phyloP scores from a whole-genome alignment of 2,329 filamentous ascomycete species.

The Helicocarpus griseus region DNA sequence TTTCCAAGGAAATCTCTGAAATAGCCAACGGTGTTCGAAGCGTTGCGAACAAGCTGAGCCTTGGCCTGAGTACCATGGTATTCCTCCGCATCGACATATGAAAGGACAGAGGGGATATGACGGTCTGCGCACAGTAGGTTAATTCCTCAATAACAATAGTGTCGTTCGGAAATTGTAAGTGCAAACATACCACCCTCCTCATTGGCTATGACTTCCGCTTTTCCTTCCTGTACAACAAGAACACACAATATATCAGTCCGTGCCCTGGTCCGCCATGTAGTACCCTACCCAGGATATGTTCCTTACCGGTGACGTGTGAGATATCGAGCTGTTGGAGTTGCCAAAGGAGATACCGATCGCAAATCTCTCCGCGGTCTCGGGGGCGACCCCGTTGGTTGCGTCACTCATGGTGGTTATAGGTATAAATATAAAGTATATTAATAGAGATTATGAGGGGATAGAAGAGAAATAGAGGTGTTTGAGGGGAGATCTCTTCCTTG shows the following conservation, averaged over 20 bases:
- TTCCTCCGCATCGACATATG: slow-evolving; percentile 92
- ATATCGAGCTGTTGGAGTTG: slow-evolving; percentile 97
- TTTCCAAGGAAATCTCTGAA: slow-evolving; percentile 94
- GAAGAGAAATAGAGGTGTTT: background rate
- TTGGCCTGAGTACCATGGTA: slow-evolving; percentile 96
- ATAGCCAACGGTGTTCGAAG: slow-evolving; percentile 85
- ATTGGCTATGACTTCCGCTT: slow-evolving; percentile 96
- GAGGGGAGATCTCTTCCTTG: background rate
- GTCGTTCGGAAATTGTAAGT: background rate
- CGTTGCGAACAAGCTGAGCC: slow-evolving; percentile 82
- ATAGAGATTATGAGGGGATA: background rate
- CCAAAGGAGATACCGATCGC: slow-evolving; percentile 96
- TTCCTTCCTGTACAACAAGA: slow-evolving; percentile 57
- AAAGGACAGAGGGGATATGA: slow-evolving; percentile 89
- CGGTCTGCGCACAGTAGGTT: slow-evolving; percentile 53
- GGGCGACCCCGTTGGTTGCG: slow-evolving; percentile 43
- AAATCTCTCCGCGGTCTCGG: slow-evolving; percentile 41
- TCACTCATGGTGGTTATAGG: slow-evolving; percentile 32
- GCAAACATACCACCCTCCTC: slow-evolving; percentile 74
- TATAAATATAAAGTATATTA: background rate
- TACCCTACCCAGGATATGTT: background rate
- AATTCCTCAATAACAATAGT: slow-evolving; percentile 7
- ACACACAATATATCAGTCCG: slow-evolving; percentile 8
- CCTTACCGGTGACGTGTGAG: slow-evolving; percentile 60
- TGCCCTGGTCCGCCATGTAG: slow-evolving; percentile 5